Base-by-base conservation (phyloP, 2,329 filamentous ascomycete genomes). In the Diaporthe vaccinii region DNA sequence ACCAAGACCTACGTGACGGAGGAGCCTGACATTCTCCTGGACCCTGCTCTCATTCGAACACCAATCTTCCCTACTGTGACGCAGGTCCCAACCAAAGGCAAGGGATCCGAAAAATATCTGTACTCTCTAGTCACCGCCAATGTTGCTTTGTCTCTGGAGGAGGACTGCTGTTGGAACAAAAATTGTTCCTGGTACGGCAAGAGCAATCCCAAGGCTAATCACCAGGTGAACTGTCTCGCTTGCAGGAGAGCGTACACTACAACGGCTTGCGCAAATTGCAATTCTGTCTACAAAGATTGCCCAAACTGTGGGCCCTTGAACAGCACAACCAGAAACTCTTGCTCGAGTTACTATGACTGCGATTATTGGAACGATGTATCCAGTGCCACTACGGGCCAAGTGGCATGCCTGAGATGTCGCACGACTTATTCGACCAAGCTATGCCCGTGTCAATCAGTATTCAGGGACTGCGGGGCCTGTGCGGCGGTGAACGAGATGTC, bases 11-110 rank as follows among this genome's bases (percentile, higher is more conserved):
- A 78, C 41, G 44, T 36, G 4, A 41, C 77, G 9, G 72, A 71
- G 5, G 69, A 76, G 12, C 75, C 76, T 5, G 72, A 67, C 1
- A 77, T 74, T 1, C 4, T 77, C 6, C 41, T 67, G 2, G 72
- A 71, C 14, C 34, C 20, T 20, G 5, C 44, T 28, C 44, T 70
- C 15, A n/a, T n/a, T n/a, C n/a, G n/a, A n/a, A n/a, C n/a, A n/a
- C 14, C 39, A 36, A 22, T 28, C 6, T 20, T 6, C 10, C 15
- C 39, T 14, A 55, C n/a, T 7, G 12, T 8, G 10, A 17, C 22
- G 4, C 9, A 20, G 4, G 10, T 22, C 1, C 8, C 2, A 1
- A 15, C 69, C 0, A 4, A 53, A 20, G 12, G 9, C 28, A 22
- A 49, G 2, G 4, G 1, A 0, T 5, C 44, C 0, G 61, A 41